Percentiles rank a stretch among this genome's conserved stretches.
These are phyloP conservation scores for Cutaneotrichosporon sp. DNA, from an alignment of 1,284 basidiomycete genomes.

Conservation along the genomic window DNA sequence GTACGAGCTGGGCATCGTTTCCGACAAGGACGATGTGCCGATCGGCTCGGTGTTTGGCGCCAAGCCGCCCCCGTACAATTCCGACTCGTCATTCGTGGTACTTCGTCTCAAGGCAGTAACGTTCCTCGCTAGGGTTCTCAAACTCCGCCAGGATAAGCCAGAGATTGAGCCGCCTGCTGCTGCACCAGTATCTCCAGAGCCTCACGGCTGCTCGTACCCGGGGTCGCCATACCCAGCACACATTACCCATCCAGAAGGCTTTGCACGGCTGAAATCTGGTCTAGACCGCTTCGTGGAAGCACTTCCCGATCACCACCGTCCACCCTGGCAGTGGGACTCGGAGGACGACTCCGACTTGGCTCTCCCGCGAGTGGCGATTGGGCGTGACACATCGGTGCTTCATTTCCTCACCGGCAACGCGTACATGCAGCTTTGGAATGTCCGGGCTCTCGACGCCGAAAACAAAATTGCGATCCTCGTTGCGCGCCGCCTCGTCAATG, in stretches of 20 bases:
- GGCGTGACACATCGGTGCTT: constrained; percentile 17
- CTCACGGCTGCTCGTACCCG: constrained; percentile 14
- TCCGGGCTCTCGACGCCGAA: constrained; percentile 19
- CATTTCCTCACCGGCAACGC: constrained; percentile 29
- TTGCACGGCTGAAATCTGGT: constrained; percentile 13
- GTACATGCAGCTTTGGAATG: constrained; percentile 31
- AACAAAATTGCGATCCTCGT: constrained; percentile 26
- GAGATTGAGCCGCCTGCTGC: constrained; percentile 11
- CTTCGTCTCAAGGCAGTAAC: constrained; percentile 27
- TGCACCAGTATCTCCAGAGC: neutral
- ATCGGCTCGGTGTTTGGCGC: constrained; percentile 15
- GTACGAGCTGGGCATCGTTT: constrained; percentile 25
- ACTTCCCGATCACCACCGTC: constrained; percentile 28
- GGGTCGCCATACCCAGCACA: constrained; percentile 13
- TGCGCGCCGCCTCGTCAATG: constrained; percentile 26
- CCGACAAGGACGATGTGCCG: constrained; percentile 21
- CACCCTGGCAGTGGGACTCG: constrained; percentile 32
- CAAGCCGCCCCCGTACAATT: neutral
- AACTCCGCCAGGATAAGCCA: constrained; percentile 19
- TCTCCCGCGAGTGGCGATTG: constrained; percentile 11
- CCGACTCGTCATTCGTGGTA: constrained; percentile 19
- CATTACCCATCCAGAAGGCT: constrained; percentile 17
- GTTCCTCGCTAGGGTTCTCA: constrained; percentile 17
- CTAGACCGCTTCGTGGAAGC: constrained; percentile 15
- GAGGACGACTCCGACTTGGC: constrained; percentile 8